Evolutionary conservation across 176 grass and related monocot genomes (phyloP).

Genomic region (Eremochloa ophiuroides): DNA sequence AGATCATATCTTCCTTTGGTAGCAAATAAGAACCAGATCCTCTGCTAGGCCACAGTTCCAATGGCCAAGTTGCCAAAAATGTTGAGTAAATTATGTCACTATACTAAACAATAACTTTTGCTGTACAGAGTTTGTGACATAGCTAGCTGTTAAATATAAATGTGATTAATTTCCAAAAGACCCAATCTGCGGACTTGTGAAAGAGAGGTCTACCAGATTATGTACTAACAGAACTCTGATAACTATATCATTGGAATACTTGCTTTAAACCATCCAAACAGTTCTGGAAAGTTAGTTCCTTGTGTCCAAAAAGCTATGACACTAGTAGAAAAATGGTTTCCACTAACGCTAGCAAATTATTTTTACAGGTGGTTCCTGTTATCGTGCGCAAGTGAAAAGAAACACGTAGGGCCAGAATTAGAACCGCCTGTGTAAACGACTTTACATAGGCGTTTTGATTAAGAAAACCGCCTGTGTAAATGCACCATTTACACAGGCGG

Average conservation of each 20-base stretch:
- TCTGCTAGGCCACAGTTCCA: background rate
- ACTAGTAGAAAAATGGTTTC: no score
- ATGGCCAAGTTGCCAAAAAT: background rate
- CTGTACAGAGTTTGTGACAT: background rate
- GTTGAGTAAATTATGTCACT: background rate
- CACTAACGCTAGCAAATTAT: no score
- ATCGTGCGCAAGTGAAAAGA: no score
- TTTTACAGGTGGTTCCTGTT: no score
- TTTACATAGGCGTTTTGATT: no score
- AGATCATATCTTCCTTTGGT: background rate
- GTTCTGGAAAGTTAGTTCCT: background rate
- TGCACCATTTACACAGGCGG: no score
- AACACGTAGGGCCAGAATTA: no score
- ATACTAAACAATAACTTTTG: background rate
- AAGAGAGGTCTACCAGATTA: constrained; percentile 1
- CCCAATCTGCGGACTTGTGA: background rate
- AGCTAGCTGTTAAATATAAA: background rate
- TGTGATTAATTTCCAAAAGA: background rate
- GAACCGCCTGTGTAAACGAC: no score
- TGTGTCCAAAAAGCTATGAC: background rate
- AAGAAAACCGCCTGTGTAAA: no score
- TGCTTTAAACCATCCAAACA: background rate
- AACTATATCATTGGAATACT: background rate
- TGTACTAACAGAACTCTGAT: background rate
- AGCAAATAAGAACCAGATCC: background rate